A percentile compares a stretch with the other conserved stretches of the same genome.
Evolutionary conservation across 805 yeast genomes (phyloP).

Genomic region (Teunomyces aglyptinius): DNA sequence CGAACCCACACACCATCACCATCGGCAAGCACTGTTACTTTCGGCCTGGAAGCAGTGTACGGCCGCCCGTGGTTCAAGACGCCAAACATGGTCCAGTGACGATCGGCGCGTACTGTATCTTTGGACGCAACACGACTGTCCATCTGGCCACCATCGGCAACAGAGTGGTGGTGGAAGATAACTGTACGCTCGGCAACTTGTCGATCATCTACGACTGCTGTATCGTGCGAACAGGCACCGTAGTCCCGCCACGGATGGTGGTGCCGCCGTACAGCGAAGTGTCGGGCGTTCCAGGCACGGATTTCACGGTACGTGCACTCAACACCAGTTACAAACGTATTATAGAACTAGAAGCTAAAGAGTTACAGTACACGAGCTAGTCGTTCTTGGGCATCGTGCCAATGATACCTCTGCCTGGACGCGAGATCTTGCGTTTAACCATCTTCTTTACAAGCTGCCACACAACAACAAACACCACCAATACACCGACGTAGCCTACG

Average conservation of each 20-base stretch:
- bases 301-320: slow-evolving; percentile 24
- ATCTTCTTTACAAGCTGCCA: slow-evolving; percentile 1
- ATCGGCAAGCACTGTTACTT: slow-evolving; percentile 50
- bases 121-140: slow-evolving; percentile 36
- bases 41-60: slow-evolving; percentile 23
- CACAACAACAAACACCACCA: slow-evolving; percentile 12
- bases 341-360: slow-evolving; percentile 37
- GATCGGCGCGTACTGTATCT: slow-evolving; percentile 47
- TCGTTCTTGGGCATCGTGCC: slow-evolving; percentile 9
- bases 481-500: slow-evolving; percentile 36
- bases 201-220: slow-evolving; percentile 53
- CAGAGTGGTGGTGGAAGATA: slow-evolving; percentile 46
- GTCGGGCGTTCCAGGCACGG: slow-evolving; percentile 35
- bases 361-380: slow-evolving; percentile 9
- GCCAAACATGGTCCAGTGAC: slow-evolving; percentile 25
- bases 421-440: neutral
- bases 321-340: slow-evolving; percentile 31
- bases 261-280: slow-evolving; percentile 56
- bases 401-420: slow-evolving; percentile 6
- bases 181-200: slow-evolving; percentile 35
- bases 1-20: slow-evolving; percentile 25
- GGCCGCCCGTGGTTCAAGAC: slow-evolving; percentile 24
- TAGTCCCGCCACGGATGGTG: slow-evolving; percentile 40
- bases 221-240: slow-evolving; percentile 39
- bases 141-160: slow-evolving; percentile 45